Evolutionary conservation across 768 basidiomycete species (phyloP), one percentile per base, ranked within the genome.

Genomic region (Boletus barrowsii): DNA sequence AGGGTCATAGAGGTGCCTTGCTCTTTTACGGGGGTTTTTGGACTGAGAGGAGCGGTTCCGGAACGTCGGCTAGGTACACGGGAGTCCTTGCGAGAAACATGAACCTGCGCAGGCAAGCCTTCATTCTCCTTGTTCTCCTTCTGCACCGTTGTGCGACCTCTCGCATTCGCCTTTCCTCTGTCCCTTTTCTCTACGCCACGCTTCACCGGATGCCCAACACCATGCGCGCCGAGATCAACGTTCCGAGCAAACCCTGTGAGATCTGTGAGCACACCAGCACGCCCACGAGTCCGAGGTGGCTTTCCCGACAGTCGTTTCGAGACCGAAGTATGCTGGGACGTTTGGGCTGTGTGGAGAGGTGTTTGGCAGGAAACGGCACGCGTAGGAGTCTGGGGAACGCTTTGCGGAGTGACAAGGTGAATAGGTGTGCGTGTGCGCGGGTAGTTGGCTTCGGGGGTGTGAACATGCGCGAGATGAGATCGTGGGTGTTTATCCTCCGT

Each of bases 241-340:
- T 72, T 71, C 42, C 65, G 67, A 54, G 68, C 62, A 20, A 73
- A 62, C 7, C 69, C 68, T 6, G 76, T 79, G 26, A 79, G 59
- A 50, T 80, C 77, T 10, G 63, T 69, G 10, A 80, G 64, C 22
- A 70, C 73, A 17, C 70, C 69, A 18, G 51, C 66, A 11, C 62
- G 68, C 17, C 64, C 58, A 43, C 69, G 69, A 0, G 46, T 24
- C 10, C 68, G 59, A 20, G 70, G 50, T 5, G 68, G 70, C 36
- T 54, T 71, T 24, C 68, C 70, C 2, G 68, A 63, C 20, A 69
- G 29, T 39, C 66, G 66, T 46, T 65, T 65, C 36, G 59, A 51
- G 14, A 15, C 42, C 1, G 53, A 47, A 13, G 36, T 36, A 3
- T 46, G 63, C n/a, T 35, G 56, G 33, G 55, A 45, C 44, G 55